Conservation (phyloP, 2,329 filamentous ascomycete genomes). For the Phoma sp. region DNA sequence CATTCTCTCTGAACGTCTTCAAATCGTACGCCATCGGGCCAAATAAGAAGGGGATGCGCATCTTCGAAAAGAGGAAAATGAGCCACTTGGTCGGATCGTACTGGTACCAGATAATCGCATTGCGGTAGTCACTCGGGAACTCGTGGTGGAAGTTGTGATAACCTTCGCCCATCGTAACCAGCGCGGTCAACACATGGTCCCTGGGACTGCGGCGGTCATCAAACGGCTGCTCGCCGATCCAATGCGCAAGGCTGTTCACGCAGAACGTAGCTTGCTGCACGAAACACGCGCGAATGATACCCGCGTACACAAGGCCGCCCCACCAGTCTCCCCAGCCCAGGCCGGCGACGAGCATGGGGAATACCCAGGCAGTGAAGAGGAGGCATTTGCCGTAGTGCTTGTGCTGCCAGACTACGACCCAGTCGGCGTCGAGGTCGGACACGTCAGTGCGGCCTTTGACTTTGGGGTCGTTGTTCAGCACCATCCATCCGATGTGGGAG, state of each 20-base stretch:
- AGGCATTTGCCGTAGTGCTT: conserved; percentile 54
- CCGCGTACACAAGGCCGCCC: conserved; percentile 58
- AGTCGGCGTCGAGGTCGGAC: conserved; percentile 58
- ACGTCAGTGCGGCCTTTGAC: conserved; percentile 58
- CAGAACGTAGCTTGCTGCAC: conserved; percentile 62
- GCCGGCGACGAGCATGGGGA: conserved; percentile 56
- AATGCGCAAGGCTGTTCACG: conserved; percentile 61
- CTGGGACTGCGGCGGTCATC: conserved; percentile 49
- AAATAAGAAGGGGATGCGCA: conserved; percentile 31
- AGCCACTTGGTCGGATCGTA: conserved; percentile 54
- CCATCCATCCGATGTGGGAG: conserved; percentile 59
- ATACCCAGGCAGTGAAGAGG: conserved; percentile 52
- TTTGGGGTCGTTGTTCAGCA: conserved; percentile 60
- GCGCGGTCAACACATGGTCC: conserved; percentile 49
- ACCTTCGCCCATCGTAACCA: conserved; percentile 52
- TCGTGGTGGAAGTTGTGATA: conserved; percentile 55
- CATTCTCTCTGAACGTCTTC: conserved; percentile 51
- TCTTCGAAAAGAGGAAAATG: conserved; percentile 44
- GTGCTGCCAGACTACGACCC: conserved; percentile 58
- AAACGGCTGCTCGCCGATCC: conserved; percentile 56
- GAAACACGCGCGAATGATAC: conserved; percentile 58
- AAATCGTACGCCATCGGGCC: conserved; percentile 46
- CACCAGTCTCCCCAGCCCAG: conserved; percentile 57
- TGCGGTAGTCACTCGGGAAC: conserved; percentile 52
- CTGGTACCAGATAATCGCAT: conserved; percentile 49